phyloP scores from a whole-genome alignment of 1,284 basidiomycete species.

The Malassezia equina region DNA sequence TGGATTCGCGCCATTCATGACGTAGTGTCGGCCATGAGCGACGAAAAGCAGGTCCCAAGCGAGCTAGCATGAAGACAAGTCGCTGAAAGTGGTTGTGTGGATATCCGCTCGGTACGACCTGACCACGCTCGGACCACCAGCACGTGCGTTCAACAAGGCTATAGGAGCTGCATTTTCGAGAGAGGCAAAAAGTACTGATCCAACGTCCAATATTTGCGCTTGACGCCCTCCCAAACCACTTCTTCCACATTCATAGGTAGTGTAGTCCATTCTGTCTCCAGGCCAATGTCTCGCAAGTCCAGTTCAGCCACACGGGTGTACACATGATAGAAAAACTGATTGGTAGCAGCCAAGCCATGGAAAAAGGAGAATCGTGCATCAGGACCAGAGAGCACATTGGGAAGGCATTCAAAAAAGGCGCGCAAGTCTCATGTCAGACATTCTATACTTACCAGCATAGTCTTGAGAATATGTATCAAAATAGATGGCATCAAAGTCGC shows the following conservation, averaged over 20 bases:
- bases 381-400: constrained; percentile 67
- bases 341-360: constrained; percentile 90
- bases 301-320: constrained; percentile 76
- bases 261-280: constrained; percentile 60
- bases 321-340: constrained; percentile 69
- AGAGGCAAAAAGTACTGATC: constrained; percentile 28
- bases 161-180: constrained; percentile 15
- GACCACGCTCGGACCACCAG: not conserved
- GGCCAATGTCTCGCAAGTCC: constrained; percentile 70
- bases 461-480: constrained; percentile 92
- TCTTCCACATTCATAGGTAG: constrained; percentile 53
- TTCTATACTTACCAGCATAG: constrained; percentile 56
- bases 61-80: not conserved
- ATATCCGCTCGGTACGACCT: not conserved
- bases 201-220: constrained; percentile 38
- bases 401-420: constrained; percentile 71
- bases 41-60: not conserved
- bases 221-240: constrained; percentile 40
- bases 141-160: not conserved
- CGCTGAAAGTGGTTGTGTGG: not conserved
- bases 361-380: constrained; percentile 73
- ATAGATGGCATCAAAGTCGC: constrained; percentile 74
- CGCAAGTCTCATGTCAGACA: constrained; percentile 54
- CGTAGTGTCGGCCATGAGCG: not conserved
- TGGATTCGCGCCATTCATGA: not conserved